Evolutionary conservation across 805 yeast genomes (phyloP), one percentile per base, ranked within the genome.

Genomic region (Candida dendrica): DNA sequence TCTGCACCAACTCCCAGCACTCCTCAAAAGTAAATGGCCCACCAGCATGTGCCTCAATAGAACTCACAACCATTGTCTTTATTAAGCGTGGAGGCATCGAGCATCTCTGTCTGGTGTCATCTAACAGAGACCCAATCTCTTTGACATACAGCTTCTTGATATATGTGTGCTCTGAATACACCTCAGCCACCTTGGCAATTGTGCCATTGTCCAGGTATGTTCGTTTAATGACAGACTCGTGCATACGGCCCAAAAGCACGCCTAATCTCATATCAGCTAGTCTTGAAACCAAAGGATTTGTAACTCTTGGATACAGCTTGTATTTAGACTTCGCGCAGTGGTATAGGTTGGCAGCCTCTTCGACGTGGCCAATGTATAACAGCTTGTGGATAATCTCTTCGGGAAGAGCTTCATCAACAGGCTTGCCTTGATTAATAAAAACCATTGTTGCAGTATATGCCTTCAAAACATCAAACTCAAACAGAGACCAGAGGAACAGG

Each of bases 161-260:
- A 30, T 0, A 34, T 16, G 3, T 52, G 15, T 2, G 49, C 16
- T 27, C 27, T 13, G 3, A 22, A 15, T 16, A 27, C 5, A 15
- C 11, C 22, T 27, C 32, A 3, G 49, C 45, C 5, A 55, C 38
- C 1, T 39, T 35, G 2, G 44, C 44, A 5, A 53, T 33, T 3
- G 53, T 22, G 3, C 49, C 53, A 26, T 48, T 50, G 10, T 43
- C 46, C 9, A 53, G 33, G 15, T 43, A 49, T 6, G 45, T 38
- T 4, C 35, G 40, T 1, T 40, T n/a, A 4, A 48, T 6, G 3
- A 52, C 24, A 22, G 24, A 22, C 8, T 22, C 24, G 24, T 22
- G 8, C 24, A 22, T 22, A 22, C 24, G 24, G 24, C 24, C 24
- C 8, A 22, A 22, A 22, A 22, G 24, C 6, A 22, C 24, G 8